Evolutionary conservation across 1,284 basidiomycete species (phyloP).

Genomic region (Sanghuangporus sanghuang): DNA sequence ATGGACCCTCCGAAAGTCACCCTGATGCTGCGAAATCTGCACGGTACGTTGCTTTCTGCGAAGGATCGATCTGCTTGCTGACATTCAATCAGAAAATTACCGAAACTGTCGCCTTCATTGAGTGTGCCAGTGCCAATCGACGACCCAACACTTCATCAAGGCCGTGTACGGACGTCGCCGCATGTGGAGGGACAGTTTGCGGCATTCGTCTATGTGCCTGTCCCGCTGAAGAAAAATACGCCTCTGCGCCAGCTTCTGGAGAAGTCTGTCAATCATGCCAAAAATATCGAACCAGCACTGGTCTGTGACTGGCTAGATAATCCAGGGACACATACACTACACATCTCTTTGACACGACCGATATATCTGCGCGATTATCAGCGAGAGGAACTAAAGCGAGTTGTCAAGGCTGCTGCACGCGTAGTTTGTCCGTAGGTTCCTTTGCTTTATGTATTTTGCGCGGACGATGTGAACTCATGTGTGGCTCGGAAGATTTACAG

Average conservation of each 20-base stretch:
- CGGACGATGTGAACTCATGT: not conserved
- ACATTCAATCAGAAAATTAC: slow-evolving; percentile 46
- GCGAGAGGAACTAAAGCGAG: slow-evolving; percentile 57
- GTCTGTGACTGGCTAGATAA: slow-evolving; percentile 25
- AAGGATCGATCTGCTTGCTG: not conserved
- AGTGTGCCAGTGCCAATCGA: slow-evolving; percentile 45
- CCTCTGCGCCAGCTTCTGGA: slow-evolving; percentile 43
- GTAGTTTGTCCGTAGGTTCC: slow-evolving; percentile 41
- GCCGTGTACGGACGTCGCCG: slow-evolving; percentile 64
- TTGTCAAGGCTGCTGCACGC: slow-evolving; percentile 45
- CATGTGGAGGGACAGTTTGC: slow-evolving; percentile 80
- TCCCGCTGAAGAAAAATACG: slow-evolving; percentile 39
- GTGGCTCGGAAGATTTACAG: slow-evolving; percentile 47
- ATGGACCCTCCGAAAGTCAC: not conserved
- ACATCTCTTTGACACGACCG: slow-evolving; percentile 73
- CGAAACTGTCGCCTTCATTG: slow-evolving; percentile 48
- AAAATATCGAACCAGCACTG: slow-evolving; percentile 39
- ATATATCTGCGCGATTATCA: slow-evolving; percentile 75
- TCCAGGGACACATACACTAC: slow-evolving; percentile 39
- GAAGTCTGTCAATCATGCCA: slow-evolving; percentile 42
- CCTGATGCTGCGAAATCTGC: not conserved
- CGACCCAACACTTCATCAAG: slow-evolving; percentile 70
- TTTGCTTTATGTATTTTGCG: slow-evolving; percentile 1
- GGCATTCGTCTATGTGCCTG: slow-evolving; percentile 66
- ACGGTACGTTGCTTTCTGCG: not conserved